phyloP scores from a whole-genome alignment of 495 filamentous ascomycete genomes.

The Aspergillus cavernicola region DNA sequence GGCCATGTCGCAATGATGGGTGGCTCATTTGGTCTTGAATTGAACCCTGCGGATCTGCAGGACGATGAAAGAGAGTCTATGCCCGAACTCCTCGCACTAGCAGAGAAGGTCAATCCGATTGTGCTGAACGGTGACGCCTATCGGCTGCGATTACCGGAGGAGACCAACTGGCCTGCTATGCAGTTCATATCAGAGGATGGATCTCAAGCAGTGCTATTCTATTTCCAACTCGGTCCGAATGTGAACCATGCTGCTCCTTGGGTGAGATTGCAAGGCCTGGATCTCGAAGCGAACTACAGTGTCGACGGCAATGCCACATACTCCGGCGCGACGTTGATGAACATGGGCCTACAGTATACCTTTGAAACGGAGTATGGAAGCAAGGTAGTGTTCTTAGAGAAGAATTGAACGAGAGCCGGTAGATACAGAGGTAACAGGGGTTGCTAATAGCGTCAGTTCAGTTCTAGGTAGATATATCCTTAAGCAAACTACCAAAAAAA shows the following conservation, averaged over 20 bases:
- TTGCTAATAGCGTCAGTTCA: too few species aligned
- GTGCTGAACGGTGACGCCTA: conserved; percentile 49
- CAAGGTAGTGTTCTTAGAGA: conserved; percentile 40
- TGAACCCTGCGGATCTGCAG: conserved; percentile 41
- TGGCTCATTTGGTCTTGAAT: conserved; percentile 53
- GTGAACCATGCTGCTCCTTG: conserved; percentile 43
- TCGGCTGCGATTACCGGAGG: conserved; percentile 47
- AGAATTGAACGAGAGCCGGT: too few species aligned
- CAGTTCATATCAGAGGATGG: conserved; percentile 46
- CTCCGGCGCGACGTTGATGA: conserved; percentile 48
- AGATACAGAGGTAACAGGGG: too few species aligned
- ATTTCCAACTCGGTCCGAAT: conserved; percentile 43
- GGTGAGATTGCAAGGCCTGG: conserved; percentile 44
- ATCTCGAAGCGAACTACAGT: conserved; percentile 38
- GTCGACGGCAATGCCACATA: conserved; percentile 38
- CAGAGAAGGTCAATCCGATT: conserved; percentile 49
- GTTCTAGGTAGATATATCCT: too few species aligned
- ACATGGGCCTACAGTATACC: conserved; percentile 39
- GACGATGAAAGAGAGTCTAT: conserved; percentile 43
- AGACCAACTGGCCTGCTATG: conserved; percentile 53
- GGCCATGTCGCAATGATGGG: conserved; percentile 57
- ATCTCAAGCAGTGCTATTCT: conserved; percentile 43
- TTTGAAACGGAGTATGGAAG: conserved; percentile 41
- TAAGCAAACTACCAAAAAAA: too few species aligned
- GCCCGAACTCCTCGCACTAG: conserved; percentile 41